Evolutionary conservation across 108 stramenopile species (phyloP).

Genomic region (Nitzschia sp.): DNA sequence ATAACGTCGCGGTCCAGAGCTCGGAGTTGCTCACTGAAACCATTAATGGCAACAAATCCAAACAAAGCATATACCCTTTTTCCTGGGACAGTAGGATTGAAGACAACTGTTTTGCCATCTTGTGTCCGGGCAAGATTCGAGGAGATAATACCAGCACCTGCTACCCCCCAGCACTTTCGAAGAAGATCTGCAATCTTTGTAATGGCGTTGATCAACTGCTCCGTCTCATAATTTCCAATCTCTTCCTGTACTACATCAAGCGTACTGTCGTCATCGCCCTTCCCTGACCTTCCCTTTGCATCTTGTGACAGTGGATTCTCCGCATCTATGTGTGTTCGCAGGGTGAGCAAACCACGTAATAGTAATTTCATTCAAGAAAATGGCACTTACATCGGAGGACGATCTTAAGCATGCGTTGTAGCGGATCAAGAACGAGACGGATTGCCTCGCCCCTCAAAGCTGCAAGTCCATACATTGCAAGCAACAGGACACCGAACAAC

Average conservation of each 20-base stretch:
- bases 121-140: constrained; percentile 78
- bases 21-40: constrained; percentile 80
- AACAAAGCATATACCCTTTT: constrained; percentile 89
- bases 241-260: constrained; percentile 23
- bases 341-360: not conserved
- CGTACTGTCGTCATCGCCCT: constrained; percentile 18
- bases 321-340: constrained; percentile 5
- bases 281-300: constrained; percentile 18
- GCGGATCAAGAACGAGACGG: constrained; percentile 70
- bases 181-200: constrained; percentile 91
- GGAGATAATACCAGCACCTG: constrained; percentile 95
- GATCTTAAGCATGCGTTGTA: constrained; percentile 82
- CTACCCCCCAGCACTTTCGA: constrained; percentile 95
- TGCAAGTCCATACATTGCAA: constrained; percentile 50
- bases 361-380: not conserved
- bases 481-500: constrained; percentile 48
- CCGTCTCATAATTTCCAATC: constrained; percentile 91
- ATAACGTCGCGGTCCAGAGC: constrained; percentile 90
- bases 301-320: constrained; percentile 37
- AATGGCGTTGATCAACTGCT: constrained; percentile 87
- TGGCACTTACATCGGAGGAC: constrained; percentile 66
- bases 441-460: constrained; percentile 68
- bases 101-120: constrained; percentile 73
- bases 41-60: constrained; percentile 91
- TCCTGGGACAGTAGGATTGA: constrained; percentile 91